Conservation (phyloP, 73 alveolate genomes). For the Paramecium sonneborni region DNA sequence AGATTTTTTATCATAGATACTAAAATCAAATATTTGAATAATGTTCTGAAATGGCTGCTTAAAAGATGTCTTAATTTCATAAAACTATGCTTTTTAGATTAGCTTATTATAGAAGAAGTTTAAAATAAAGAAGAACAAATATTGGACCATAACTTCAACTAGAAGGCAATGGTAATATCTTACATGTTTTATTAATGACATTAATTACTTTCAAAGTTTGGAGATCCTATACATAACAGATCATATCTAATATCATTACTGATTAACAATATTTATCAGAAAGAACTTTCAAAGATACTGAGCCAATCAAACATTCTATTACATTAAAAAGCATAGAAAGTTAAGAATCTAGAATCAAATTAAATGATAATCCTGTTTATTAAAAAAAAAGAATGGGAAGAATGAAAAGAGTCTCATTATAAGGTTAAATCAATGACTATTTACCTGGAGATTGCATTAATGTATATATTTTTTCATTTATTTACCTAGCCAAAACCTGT, state of each 20-base stretch:
- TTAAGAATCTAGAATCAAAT: background rate
- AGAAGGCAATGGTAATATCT: background rate
- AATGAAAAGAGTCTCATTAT: background rate
- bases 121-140: background rate
- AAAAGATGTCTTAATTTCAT: background rate
- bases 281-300: background rate
- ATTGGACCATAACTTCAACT: background rate
- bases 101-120: background rate
- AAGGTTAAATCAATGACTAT: background rate
- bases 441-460: background rate
- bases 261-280: background rate
- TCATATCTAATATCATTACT: background rate
- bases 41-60: background rate
- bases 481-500: background rate
- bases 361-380: constrained; percentile 3
- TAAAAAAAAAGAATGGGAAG: background rate
- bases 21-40: background rate
- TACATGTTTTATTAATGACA: background rate
- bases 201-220: background rate
- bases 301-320: background rate
- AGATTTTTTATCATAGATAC: background rate
- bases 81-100: constrained; percentile 18
- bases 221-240: background rate
- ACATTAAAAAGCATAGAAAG: background rate
- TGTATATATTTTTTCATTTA: background rate